Evolutionary conservation across 1,284 basidiomycete genomes (phyloP).

Genomic region (Golubevia pallescens): DNA sequence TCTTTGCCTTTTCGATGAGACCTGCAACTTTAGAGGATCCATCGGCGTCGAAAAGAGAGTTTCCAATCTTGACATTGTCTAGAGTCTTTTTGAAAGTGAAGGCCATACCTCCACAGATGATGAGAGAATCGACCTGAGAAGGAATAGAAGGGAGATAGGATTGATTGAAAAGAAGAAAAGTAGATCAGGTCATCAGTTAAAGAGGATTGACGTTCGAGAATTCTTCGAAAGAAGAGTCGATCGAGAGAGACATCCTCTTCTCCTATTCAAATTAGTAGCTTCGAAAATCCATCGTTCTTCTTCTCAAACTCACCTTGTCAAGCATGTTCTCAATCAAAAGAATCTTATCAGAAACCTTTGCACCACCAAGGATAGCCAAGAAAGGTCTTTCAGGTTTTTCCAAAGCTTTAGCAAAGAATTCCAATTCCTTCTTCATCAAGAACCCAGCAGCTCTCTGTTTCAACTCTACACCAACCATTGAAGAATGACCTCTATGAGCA

Average conservation of each 20-base stretch:
- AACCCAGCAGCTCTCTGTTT: constrained; percentile 93
- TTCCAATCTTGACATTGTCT: constrained; percentile 84
- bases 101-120: constrained; percentile 98
- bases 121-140: constrained; percentile 85
- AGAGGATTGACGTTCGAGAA: neutral
- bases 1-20: constrained; percentile 90
- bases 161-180: too few species aligned
- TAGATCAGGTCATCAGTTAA: too few species aligned
- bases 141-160: constrained; percentile 3
- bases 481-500: constrained; percentile 96
- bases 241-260: neutral
- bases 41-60: constrained; percentile 89
- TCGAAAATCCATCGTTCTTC: neutral
- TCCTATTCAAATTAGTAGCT: neutral
- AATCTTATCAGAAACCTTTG: constrained; percentile 99
- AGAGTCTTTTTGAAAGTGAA: constrained; percentile 99
- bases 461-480: constrained; percentile 95
- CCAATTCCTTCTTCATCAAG: constrained; percentile 98
- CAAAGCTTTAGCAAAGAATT: constrained; percentile 97
- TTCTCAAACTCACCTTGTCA: constrained; percentile 75
- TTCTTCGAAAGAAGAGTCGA: constrained; percentile 1
- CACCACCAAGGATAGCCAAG: constrained; percentile 96
- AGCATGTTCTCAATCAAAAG: constrained; percentile 99
- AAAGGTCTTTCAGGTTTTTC: constrained; percentile 94
- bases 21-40: constrained; percentile 85